Conservation (phyloP, 1,139 yeast genomes). For the Geotrichum histeridarum region DNA sequence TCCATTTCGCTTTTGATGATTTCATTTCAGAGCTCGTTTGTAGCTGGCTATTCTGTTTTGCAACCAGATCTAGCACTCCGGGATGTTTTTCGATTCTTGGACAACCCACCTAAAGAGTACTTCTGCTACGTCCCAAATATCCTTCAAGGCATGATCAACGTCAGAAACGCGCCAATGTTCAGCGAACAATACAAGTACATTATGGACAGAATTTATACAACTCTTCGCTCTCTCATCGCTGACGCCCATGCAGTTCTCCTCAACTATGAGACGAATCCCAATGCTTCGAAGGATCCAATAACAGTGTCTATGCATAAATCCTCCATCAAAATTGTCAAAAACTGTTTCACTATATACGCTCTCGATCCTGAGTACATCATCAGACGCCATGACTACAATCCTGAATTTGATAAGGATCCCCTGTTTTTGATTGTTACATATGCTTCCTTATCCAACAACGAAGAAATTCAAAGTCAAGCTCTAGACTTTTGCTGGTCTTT, state of each 20-base stretch:
- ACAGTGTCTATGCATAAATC: constrained; percentile 10
- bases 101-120: not conserved
- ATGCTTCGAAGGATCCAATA: constrained; percentile 17
- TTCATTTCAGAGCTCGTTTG: constrained; percentile 17
- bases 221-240: constrained; percentile 16
- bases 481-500: constrained; percentile 15
- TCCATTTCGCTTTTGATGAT: not conserved
- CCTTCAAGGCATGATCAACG: constrained; percentile 18
- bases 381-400: constrained; percentile 22
- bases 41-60: constrained; percentile 19
- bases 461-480: constrained; percentile 6
- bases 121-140: constrained; percentile 16
- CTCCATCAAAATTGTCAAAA: constrained; percentile 14
- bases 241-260: constrained; percentile 18
- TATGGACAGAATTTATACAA: constrained; percentile 5
- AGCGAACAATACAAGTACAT: constrained; percentile 8
- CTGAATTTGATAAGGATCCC: constrained; percentile 12
- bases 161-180: constrained; percentile 17
- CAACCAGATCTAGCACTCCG: constrained; percentile 9
- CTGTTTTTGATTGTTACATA: constrained; percentile 9
- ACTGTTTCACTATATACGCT: constrained; percentile 23
- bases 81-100: constrained; percentile 16
- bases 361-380: constrained; percentile 26
- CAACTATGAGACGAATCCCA: constrained; percentile 16
- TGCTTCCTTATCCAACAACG: constrained; percentile 4